Base-by-base conservation (phyloP, 495 filamentous ascomycete genomes). In the Penicillium coffeae region DNA sequence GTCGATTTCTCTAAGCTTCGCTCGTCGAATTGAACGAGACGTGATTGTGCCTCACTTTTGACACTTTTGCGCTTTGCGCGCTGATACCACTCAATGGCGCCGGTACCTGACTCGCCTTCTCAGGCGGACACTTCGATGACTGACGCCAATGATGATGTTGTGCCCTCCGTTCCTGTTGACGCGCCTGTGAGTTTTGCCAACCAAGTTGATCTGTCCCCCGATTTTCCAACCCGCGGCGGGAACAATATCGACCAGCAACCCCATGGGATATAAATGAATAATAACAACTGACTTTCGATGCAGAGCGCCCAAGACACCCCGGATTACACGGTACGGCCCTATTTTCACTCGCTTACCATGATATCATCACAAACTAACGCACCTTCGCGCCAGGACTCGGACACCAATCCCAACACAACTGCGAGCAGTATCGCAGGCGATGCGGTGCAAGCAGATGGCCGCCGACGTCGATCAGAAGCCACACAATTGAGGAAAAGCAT, bases 371-470 rank as follows among this genome's bases (percentile, higher is more conserved):
- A 8, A 22, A 20, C 39, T 36, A 34, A 54, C 56, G 36, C 41
- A 16, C 42, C 25, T 21, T 30, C 42, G 27, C 42, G 5, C 32
- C 10, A 84, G 79, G 90, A 96, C 59, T 91, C 89, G 7, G 90
- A 96, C 63, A 94, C 90, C 13, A 90, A 94, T 56, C 89, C 89
- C 2, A 94, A 94, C 51, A 94, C 90, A 6, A 91, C 87, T 33
- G 88, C 86, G 47, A 95, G 86, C 74, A 95, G 89, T 63, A 82
- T 92, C 55, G 82, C 78, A 50, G 90, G 88, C 42, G 89, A 95
- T 52, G 64, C 68, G 25, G 50, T 65, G 18, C 69, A 69, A 16
- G 48, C 65, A 16, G 93, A 97, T 74, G 91, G 91, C 10, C 85
- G 93, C 21, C 90, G 87, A 68, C 81, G 85, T 59, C 81, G 90